phyloP scores from a whole-genome alignment of 257 asterid species.

The Lithospermum erythrorhizon region DNA sequence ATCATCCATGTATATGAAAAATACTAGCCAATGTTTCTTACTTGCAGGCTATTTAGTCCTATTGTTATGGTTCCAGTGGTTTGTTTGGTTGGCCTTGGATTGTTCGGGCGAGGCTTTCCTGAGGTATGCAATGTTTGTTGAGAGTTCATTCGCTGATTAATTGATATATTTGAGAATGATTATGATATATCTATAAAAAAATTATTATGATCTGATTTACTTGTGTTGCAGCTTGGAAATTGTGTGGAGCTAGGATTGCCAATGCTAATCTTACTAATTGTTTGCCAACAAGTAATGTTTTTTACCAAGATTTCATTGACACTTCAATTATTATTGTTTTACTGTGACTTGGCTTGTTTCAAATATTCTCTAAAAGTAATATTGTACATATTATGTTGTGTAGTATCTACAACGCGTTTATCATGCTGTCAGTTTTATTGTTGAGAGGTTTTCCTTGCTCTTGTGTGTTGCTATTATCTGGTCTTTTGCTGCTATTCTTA shows the following conservation, averaged over 20 bases:
- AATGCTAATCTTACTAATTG: conserved; percentile 66
- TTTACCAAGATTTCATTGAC: background rate
- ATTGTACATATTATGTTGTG: conserved; percentile 7
- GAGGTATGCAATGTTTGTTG: conserved; percentile 28
- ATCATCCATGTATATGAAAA: conserved; percentile 1
- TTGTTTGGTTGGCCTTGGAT: conserved; percentile 80
- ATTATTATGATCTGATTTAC: conserved; percentile 8
- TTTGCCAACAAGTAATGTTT: conserved; percentile 62
- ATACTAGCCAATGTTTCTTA: conserved; percentile 3
- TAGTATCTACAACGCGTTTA: conserved; percentile 77
- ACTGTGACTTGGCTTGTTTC: background rate
- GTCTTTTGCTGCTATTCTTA: conserved; percentile 97
- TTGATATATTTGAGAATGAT: background rate
- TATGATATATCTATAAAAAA: too few species aligned
- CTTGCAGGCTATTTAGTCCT: conserved; percentile 64
- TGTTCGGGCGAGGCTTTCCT: conserved; percentile 79
- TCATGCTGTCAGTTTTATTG: conserved; percentile 41
- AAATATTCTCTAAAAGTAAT: background rate
- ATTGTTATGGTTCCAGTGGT: conserved; percentile 73
- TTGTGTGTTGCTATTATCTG: conserved; percentile 56
- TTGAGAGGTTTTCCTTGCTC: conserved; percentile 91
- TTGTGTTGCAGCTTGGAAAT: conserved; percentile 51
- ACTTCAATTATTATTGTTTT: conserved; percentile 5
- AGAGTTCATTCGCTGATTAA: conserved; percentile 4
- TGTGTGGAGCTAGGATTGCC: conserved; percentile 90